phyloP scores from a whole-genome alignment of 768 basidiomycete species.

The Kwoniella mangroviensis region DNA sequence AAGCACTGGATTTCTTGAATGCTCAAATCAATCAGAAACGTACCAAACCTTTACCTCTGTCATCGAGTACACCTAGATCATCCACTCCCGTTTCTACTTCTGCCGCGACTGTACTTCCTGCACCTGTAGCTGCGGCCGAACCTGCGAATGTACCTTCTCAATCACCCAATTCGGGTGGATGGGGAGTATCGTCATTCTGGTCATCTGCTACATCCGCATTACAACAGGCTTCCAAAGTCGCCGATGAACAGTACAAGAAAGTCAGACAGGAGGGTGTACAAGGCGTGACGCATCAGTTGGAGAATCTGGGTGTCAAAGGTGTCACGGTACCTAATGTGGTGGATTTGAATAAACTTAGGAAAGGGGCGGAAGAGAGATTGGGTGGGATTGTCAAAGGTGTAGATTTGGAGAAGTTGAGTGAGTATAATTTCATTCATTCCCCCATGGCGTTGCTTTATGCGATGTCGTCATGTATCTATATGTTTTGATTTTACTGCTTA shows the following conservation, averaged over 20 bases:
- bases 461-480: too few species aligned
- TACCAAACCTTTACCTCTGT: conserved; percentile 60
- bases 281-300: conserved; percentile 34
- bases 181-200: conserved; percentile 81
- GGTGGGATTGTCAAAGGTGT: conserved; percentile 70
- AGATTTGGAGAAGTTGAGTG: conserved; percentile 88
- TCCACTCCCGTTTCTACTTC: conserved; percentile 43
- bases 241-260: conserved; percentile 91
- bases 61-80: conserved; percentile 56
- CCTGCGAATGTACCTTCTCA: conserved; percentile 42
- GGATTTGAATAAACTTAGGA: conserved; percentile 58
- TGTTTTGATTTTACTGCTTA: too few species aligned
- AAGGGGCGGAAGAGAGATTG: conserved; percentile 48
- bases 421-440: conserved; percentile 39
- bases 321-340: conserved; percentile 68
- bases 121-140: conserved; percentile 27
- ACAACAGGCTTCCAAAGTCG: conserved; percentile 82
- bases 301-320: conserved; percentile 42
- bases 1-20: conserved; percentile 89
- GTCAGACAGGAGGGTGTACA: conserved; percentile 63
- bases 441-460: too few species aligned
- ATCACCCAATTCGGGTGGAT: conserved; percentile 62
- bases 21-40: conserved; percentile 82
- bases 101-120: conserved; percentile 27
- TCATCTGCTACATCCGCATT: conserved; percentile 80